Conservation (phyloP, 768 basidiomycete species). For the Ramaria sp. region DNA sequence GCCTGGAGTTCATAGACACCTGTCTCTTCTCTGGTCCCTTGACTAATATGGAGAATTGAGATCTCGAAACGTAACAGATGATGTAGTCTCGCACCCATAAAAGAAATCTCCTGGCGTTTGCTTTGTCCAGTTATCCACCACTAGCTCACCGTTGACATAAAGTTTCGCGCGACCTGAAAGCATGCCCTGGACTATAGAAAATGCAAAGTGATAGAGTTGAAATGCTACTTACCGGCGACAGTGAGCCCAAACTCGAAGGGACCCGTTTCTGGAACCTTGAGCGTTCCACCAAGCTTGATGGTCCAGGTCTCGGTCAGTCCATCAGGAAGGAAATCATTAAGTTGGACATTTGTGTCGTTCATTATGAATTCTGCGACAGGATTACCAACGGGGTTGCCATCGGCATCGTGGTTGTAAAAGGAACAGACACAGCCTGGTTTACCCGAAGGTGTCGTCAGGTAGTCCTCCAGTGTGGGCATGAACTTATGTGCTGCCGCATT, state of each 20-base stretch:
- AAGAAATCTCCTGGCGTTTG: slow-evolving; percentile 54
- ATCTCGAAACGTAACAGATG: background rate
- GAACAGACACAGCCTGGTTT: slow-evolving; percentile 52
- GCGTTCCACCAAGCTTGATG: background rate
- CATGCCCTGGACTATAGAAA: background rate
- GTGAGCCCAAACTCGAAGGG: slow-evolving; percentile 25
- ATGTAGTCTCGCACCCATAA: slow-evolving; percentile 34
- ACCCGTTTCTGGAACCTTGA: slow-evolving; percentile 19
- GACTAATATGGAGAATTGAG: slow-evolving; percentile 20
- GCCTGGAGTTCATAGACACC: slow-evolving; percentile 36
- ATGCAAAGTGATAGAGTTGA: slow-evolving; percentile 9
- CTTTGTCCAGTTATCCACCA: slow-evolving; percentile 23
- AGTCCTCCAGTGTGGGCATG: slow-evolving; percentile 56
- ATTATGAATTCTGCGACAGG: slow-evolving; percentile 38
- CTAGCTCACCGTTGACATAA: slow-evolving; percentile 33
- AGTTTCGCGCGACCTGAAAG: slow-evolving; percentile 45
- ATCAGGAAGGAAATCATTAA: slow-evolving; percentile 55
- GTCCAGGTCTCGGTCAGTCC: slow-evolving; percentile 28
- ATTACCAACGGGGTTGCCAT: slow-evolving; percentile 32
- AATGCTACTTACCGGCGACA: slow-evolving; percentile 14
- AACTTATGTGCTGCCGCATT: slow-evolving; percentile 45
- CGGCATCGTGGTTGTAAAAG: slow-evolving; percentile 47
- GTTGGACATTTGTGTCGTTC: slow-evolving; percentile 50
- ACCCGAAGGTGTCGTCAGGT: slow-evolving; percentile 40
- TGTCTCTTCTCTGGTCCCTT: slow-evolving; percentile 59